Percentiles rank a stretch among this genome's conserved stretches.
These are phyloP conservation scores for Crithidia thermophila DNA, from an alignment of 208 protist species.

Conservation along the genomic window DNA sequence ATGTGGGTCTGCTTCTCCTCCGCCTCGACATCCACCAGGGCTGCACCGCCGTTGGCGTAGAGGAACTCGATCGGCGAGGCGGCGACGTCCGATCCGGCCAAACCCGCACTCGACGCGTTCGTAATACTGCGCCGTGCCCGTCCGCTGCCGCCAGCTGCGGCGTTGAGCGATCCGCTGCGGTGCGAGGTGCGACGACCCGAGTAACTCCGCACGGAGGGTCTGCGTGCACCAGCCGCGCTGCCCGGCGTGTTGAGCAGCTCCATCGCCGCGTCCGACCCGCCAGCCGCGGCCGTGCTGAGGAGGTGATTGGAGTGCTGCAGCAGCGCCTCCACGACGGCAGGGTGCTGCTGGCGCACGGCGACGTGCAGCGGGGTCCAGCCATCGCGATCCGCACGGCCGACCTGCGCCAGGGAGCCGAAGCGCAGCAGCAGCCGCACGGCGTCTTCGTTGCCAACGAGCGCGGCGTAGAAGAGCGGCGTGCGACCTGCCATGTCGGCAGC, in stretches of 20 bases:
- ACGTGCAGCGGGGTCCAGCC: conserved; percentile 79
- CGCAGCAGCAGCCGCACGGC: conserved; percentile 55
- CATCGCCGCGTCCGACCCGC: conserved; percentile 13
- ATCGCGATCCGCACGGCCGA: conserved; percentile 49
- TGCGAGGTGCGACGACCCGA: conserved; percentile 12
- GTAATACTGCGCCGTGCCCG: not conserved
- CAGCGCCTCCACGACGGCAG: conserved; percentile 53
- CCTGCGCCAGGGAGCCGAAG: conserved; percentile 15
- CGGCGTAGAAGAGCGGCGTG: conserved; percentile 88
- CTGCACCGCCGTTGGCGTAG: conserved; percentile 12
- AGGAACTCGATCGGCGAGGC: not conserved
- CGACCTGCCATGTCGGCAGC: conserved; percentile 66
- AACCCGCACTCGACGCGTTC: conserved; percentile 1
- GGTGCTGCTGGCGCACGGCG: conserved; percentile 57
- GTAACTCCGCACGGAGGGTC: conserved; percentile 9
- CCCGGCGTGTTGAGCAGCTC: conserved; percentile 5
- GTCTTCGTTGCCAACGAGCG: conserved; percentile 54
- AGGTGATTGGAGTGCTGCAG: conserved; percentile 46
- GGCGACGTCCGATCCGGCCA: not conserved
- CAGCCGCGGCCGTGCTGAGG: conserved; percentile 4
- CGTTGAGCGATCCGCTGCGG: conserved; percentile 4
- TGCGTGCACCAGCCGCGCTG: not conserved
- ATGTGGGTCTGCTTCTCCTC: conserved; percentile 38
- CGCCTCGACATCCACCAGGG: conserved; percentile 60
- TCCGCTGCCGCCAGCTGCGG: not conserved